Evolutionary conservation across 768 basidiomycete species (phyloP), one percentile per base, ranked within the genome.

Genomic region (Cytidiella melzeri): DNA sequence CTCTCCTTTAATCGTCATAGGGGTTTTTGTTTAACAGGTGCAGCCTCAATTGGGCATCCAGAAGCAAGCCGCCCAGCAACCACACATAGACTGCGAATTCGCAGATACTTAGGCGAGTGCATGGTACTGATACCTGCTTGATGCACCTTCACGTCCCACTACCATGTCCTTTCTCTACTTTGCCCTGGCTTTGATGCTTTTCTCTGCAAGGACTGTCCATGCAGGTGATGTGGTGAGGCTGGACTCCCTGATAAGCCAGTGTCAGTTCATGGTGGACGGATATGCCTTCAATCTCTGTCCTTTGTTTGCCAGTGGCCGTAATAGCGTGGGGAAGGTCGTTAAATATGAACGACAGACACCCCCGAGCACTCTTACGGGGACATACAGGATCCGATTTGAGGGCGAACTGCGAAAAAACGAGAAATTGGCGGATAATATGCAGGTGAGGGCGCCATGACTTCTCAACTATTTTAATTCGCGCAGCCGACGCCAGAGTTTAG

Each of bases 231-330:
- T 39, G n/a, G 54, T 48, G 26, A 20, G 27, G 18, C 55, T 64
- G 20, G 52, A 47, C 41, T 47, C 30, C 11, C 47, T 53, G 9
- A 43, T 36, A 11, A n/a, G 56, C 48, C 52, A 58, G n/a, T 66
- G 64, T 53, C 46, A 50, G 21, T 64, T 66, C 46, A 50, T 41
- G 45, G 41, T 63, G 21, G 59, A 52, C 4, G 51, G 52, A 9
- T 41, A 50, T 41, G n/a, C 6, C 30, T 68, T 63, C 41, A 50
- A 64, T 54, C 50, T 67, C 20, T 67, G 66, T 50, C 64, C 64
- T 19, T 43, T 67, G 27, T 38, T 66, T 26, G 24, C 52, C 23
- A n/a, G 15, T 7, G 53, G 45, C 20, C 55, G 56, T 41, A 55
- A 57, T 37, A 48, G 47, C n/a, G 23, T 52, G 19, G 57, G 52